phyloP scores from a whole-genome alignment of 1,284 basidiomycete genomes.

The Ceraceosorus bombacis region DNA sequence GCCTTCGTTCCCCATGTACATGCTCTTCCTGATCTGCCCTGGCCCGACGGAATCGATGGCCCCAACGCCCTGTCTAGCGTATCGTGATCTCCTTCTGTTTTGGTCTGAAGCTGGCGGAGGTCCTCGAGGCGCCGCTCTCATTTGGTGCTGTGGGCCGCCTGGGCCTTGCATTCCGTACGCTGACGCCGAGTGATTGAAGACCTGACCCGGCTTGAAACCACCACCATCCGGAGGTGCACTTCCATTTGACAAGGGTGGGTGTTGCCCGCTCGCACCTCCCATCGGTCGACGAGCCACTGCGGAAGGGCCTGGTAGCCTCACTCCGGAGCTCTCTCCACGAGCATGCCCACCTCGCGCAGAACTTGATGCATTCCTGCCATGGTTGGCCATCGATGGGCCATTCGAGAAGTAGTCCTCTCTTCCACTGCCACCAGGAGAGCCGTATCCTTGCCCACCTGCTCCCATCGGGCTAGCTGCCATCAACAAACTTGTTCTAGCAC shows the following conservation, averaged over 20 bases:
- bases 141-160: background rate
- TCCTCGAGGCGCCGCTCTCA: conserved; percentile 5
- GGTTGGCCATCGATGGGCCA: background rate
- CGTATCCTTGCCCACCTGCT: conserved; percentile 4
- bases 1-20: conserved; percentile 6
- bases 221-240: conserved; percentile 6
- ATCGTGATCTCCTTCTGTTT: conserved; percentile 9
- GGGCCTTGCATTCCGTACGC: background rate
- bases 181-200: background rate
- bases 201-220: conserved; percentile 5
- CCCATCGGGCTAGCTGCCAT: conserved; percentile 13
- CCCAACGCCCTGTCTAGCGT: conserved; percentile 6
- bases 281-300: background rate
- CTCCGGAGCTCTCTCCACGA: conserved; percentile 5
- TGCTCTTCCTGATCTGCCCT: conserved; percentile 13
- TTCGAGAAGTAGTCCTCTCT: conserved; percentile 6
- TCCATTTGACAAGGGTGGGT: conserved; percentile 1
- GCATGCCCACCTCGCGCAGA: conserved; percentile 3
- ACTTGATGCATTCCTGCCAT: background rate
- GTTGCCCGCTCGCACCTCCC: background rate
- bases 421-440: conserved; percentile 1
- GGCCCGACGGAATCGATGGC: conserved; percentile 14
- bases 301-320: conserved; percentile 8
- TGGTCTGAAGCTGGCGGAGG: conserved; percentile 12
- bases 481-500: conserved; percentile 6